Evolutionary conservation across 2,329 filamentous ascomycete genomes (phyloP).

Genomic region (Alternaria sp.): DNA sequence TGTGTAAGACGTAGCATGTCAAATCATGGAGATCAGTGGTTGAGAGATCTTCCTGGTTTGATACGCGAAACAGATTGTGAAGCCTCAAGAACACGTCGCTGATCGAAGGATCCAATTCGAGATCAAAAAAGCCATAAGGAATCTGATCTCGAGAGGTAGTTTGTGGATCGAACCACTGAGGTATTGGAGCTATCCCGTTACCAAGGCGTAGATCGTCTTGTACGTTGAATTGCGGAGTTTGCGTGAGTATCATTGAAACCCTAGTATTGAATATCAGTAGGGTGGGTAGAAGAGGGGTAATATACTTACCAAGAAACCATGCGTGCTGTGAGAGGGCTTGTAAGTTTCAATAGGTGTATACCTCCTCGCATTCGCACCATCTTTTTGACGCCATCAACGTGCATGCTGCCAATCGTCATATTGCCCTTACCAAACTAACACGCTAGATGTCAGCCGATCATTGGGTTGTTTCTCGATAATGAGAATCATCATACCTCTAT

Average conservation of each 20-base stretch:
- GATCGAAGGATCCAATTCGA: constrained; percentile 50
- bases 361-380: constrained; percentile 62
- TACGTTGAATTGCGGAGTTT: constrained; percentile 61
- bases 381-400: constrained; percentile 61
- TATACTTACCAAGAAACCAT: constrained; percentile 63
- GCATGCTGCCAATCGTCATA: constrained; percentile 55
- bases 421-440: constrained; percentile 64
- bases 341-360: constrained; percentile 58
- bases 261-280: constrained; percentile 45
- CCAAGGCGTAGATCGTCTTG: constrained; percentile 61
- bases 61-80: constrained; percentile 54
- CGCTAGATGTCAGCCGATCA: constrained; percentile 9
- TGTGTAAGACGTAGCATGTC: constrained; percentile 64
- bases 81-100: constrained; percentile 56
- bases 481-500: constrained; percentile 59
- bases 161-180: constrained; percentile 58
- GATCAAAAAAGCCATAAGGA: constrained; percentile 20
- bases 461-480: background rate
- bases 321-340: constrained; percentile 63
- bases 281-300: no score
- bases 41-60: constrained; percentile 41
- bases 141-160: constrained; percentile 7
- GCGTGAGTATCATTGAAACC: constrained; percentile 66
- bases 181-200: constrained; percentile 60
- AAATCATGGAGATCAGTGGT: constrained; percentile 63